phyloP scores from a whole-genome alignment of 2,329 filamentous ascomycete genomes.

The Alternaria sp. region DNA sequence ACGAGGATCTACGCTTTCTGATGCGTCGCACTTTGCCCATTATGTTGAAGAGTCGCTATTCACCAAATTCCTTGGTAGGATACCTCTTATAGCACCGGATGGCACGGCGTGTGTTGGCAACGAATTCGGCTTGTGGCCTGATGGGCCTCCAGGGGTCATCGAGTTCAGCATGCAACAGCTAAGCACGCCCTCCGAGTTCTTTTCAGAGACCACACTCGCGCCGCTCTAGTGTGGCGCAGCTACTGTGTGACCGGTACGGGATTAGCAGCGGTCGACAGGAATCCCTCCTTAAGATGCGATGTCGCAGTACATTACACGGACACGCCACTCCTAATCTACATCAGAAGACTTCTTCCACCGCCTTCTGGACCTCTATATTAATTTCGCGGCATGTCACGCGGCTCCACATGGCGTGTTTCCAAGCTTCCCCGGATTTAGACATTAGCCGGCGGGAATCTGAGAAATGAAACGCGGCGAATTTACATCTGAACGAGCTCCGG shows the following conservation, averaged over 20 bases:
- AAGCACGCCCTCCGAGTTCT: neutral
- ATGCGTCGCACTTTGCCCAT: neutral
- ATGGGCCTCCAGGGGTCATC: neutral
- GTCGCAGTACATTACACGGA: neutral
- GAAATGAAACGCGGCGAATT: slow-evolving; percentile 1
- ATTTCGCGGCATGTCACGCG: neutral
- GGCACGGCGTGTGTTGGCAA: no score
- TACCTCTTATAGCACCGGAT: neutral
- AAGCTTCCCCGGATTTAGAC: slow-evolving; percentile 8
- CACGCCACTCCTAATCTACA: neutral
- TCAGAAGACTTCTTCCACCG: neutral
- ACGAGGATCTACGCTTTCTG: neutral
- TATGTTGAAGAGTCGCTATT: neutral
- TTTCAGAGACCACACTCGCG: neutral
- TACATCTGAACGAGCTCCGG: slow-evolving; percentile 13
- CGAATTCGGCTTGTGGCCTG: neutral
- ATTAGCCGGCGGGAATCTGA: slow-evolving; percentile 34
- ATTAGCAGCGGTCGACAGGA: neutral
- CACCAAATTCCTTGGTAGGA: neutral
- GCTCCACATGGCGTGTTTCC: slow-evolving; percentile 9
- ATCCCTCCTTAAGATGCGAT: neutral
- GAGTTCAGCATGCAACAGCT: neutral
- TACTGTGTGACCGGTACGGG: neutral
- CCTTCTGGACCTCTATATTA: neutral
- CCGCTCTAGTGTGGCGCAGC: neutral